Evolutionary conservation across 208 protist genomes (phyloP).

Genomic region (Leishmania aethiopica): DNA sequence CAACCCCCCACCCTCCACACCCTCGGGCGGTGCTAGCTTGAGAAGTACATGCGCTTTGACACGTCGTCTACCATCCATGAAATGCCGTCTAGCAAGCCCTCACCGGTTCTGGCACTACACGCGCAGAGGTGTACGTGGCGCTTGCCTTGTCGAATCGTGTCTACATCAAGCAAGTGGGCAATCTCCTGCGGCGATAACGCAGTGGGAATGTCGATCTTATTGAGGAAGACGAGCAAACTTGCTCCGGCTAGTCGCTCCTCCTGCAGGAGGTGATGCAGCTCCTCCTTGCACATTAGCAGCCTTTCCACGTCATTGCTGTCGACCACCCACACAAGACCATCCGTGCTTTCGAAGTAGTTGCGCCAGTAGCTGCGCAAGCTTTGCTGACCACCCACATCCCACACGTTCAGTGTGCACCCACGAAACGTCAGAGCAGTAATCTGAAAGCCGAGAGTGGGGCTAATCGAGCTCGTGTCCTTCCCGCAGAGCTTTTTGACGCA

Average conservation of each 20-base stretch:
- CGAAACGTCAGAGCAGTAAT: conserved; percentile 98
- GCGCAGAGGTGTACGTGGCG: conserved; percentile 95
- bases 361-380: conserved; percentile 98
- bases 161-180: conserved; percentile 72
- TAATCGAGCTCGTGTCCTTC: conserved; percentile 97
- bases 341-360: conserved; percentile 98
- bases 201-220: conserved; percentile 99
- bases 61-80: conserved; percentile 99
- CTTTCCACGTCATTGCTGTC: conserved; percentile 94
- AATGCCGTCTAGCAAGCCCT: conserved; percentile 97
- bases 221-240: conserved; percentile 99
- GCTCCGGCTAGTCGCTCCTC: conserved; percentile 98
- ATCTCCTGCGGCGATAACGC: conserved; percentile 71
- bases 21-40: conserved; percentile 27
- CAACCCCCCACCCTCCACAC: neutral
- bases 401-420: conserved; percentile 98
- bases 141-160: conserved; percentile 75
- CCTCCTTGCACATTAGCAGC: conserved; percentile 92
- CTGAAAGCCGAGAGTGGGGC: conserved; percentile 99
- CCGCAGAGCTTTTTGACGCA: conserved; percentile 99
- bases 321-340: conserved; percentile 97
- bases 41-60: conserved; percentile 89
- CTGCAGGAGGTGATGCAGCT: conserved; percentile 95
- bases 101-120: conserved; percentile 96
- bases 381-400: conserved; percentile 99